phyloP scores from a whole-genome alignment of 345 rosid species.

The Melastoma malabathricum region DNA sequence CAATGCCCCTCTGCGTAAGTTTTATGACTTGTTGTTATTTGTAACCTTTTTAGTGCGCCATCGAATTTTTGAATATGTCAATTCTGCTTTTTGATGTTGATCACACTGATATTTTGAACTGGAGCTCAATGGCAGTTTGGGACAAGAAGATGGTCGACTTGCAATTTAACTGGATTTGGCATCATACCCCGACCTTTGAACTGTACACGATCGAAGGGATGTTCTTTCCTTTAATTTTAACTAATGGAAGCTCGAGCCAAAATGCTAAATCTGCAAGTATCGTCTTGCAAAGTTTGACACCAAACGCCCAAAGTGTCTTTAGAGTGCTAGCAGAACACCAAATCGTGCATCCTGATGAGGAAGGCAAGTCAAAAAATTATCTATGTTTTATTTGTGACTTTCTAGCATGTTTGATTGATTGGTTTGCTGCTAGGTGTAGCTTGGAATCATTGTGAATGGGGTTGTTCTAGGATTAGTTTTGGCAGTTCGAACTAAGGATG shows the following conservation, averaged over 20 bases:
- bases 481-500: not conserved
- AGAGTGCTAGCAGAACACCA: constrained; percentile 73
- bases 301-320: constrained; percentile 87
- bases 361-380: constrained; percentile 29
- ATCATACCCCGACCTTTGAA: constrained; percentile 75
- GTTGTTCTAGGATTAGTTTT: no score
- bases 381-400: not conserved
- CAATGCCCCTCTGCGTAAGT: constrained; percentile 72
- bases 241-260: constrained; percentile 48
- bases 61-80: not conserved
- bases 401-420: no score
- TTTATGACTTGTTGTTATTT: not conserved
- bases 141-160: constrained; percentile 97
- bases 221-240: constrained; percentile 73
- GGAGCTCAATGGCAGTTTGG: constrained; percentile 46
- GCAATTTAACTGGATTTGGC: constrained; percentile 86
- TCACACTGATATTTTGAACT: not conserved
- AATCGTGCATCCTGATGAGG: constrained; percentile 72
- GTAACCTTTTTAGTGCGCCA: no score
- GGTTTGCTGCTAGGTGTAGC: no score
- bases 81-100: not conserved
- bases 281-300: constrained; percentile 84
- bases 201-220: constrained; percentile 78
- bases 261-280: constrained; percentile 80
- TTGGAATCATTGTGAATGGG: no score